Percentiles rank a stretch among this genome's conserved stretches.
phyloP scores from a whole-genome alignment of 768 basidiomycete species.

The Imleria badia region DNA sequence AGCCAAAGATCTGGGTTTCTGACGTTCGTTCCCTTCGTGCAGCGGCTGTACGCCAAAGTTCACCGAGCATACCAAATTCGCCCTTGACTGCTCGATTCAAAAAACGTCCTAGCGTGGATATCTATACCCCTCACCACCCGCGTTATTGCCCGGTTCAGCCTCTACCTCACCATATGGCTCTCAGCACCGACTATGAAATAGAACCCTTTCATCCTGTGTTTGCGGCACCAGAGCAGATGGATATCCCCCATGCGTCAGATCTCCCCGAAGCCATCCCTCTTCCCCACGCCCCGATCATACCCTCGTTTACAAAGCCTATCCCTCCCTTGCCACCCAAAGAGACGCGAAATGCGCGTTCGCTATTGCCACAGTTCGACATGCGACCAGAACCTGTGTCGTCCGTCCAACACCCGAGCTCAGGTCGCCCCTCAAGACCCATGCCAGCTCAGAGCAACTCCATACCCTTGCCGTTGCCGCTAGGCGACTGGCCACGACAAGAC shows the following conservation, averaged over 20 bases:
- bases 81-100: conserved; percentile 37
- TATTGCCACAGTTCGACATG: conserved; percentile 9
- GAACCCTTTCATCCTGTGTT: conserved; percentile 42
- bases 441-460: conserved; percentile 10
- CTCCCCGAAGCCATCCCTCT: conserved; percentile 28
- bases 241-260: conserved; percentile 5
- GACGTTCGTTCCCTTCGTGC: conserved; percentile 45
- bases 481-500: conserved; percentile 55
- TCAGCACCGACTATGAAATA: conserved; percentile 45
- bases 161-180: conserved; percentile 38
- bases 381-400: conserved; percentile 22
- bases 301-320: conserved; percentile 18
- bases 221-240: conserved; percentile 22
- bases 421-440: conserved; percentile 19
- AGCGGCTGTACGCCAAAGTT: conserved; percentile 26
- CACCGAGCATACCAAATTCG: conserved; percentile 38
- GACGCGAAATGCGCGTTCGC: background rate
- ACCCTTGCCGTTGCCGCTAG: conserved; percentile 46
- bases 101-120: conserved; percentile 35
- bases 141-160: conserved; percentile 33
- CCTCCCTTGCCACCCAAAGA: conserved; percentile 6
- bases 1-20: conserved; percentile 52
- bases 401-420: conserved; percentile 33
- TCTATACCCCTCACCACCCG: conserved; percentile 45
- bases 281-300: conserved; percentile 17